These are phyloP conservation scores for Ustilago cynodontis DNA, from an alignment of 1,284 basidiomycete species.

Conservation along the genomic window DNA sequence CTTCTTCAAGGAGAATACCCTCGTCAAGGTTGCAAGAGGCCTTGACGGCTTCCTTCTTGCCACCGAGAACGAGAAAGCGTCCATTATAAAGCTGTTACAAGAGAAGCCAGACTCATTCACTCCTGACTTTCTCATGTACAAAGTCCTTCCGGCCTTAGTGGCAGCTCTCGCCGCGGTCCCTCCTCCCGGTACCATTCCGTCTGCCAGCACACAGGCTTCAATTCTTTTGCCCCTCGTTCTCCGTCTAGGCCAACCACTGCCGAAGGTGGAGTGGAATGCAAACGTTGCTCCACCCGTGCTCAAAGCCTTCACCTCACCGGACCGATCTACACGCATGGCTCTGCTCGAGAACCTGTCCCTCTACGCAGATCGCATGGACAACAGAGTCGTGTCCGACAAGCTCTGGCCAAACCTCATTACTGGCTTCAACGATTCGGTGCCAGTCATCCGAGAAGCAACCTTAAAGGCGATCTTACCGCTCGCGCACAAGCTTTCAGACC, in stretches of 20 bases:
- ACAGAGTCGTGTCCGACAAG: constrained; percentile 84
- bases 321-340: constrained; percentile 93
- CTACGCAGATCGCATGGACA: constrained; percentile 88
- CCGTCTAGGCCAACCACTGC: constrained; percentile 53
- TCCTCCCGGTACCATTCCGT: constrained; percentile 47
- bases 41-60: constrained; percentile 88
- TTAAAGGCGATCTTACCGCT: constrained; percentile 87
- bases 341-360: constrained; percentile 86
- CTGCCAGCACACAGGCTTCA: constrained; percentile 46
- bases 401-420: constrained; percentile 96
- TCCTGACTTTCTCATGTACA: constrained; percentile 85
- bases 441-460: constrained; percentile 93
- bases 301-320: constrained; percentile 70
- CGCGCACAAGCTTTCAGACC: constrained; percentile 83
- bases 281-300: constrained; percentile 56
- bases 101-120: constrained; percentile 74
- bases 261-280: constrained; percentile 54
- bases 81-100: constrained; percentile 67
- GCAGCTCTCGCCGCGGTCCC: constrained; percentile 75
- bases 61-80: constrained; percentile 84
- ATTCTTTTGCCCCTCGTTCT: constrained; percentile 64
- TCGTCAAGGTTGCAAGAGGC: constrained; percentile 86
- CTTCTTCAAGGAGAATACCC: constrained; percentile 85
- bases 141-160: constrained; percentile 87
- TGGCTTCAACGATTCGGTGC: constrained; percentile 93